Percentiles rank a stretch among this genome's conserved stretches.
phyloP scores from a whole-genome alignment of 1,284 basidiomycete species.

The Leccinum solheimii region DNA sequence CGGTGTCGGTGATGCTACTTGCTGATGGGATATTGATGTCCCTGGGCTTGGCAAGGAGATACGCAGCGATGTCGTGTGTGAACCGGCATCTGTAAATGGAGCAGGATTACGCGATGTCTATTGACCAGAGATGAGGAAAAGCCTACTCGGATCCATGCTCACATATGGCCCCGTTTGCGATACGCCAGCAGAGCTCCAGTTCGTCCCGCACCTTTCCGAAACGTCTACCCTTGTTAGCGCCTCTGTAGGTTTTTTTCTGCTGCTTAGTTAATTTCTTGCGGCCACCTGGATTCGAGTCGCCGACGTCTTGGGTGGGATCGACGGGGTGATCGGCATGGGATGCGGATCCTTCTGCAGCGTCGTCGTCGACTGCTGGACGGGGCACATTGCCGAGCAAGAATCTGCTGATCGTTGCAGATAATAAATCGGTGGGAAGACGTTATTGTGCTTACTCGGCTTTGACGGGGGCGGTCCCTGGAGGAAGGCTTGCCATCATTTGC shows the following conservation, averaged over 20 bases:
- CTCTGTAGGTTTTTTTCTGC: conserved; percentile 71
- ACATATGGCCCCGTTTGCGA: conserved; percentile 65
- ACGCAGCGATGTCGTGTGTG: conserved; percentile 77
- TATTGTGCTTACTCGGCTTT: conserved; percentile 65
- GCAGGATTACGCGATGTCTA: background rate
- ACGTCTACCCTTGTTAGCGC: conserved; percentile 76
- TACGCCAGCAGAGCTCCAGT: conserved; percentile 71
- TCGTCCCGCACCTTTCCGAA: conserved; percentile 75
- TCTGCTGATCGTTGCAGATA: conserved; percentile 38
- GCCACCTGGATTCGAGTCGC: conserved; percentile 36
- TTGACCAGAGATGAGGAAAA: background rate
- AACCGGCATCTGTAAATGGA: conserved; percentile 64
- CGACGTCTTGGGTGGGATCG: conserved; percentile 22
- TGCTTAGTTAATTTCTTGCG: conserved; percentile 52
- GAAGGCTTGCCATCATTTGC: conserved; percentile 14
- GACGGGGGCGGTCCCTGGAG: conserved; percentile 67
- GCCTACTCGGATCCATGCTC: conserved; percentile 64
- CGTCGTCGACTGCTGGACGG: conserved; percentile 62
- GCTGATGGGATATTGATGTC: conserved; percentile 66
- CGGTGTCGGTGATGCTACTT: conserved; percentile 40
- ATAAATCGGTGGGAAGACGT: background rate
- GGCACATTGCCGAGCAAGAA: conserved; percentile 52
- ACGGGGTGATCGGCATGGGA: conserved; percentile 36
- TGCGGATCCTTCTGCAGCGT: conserved; percentile 70
- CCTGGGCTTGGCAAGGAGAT: conserved; percentile 73